Conservation (phyloP, 2,329 filamentous ascomycete genomes). For the Pseudocercospora macadamiae region DNA sequence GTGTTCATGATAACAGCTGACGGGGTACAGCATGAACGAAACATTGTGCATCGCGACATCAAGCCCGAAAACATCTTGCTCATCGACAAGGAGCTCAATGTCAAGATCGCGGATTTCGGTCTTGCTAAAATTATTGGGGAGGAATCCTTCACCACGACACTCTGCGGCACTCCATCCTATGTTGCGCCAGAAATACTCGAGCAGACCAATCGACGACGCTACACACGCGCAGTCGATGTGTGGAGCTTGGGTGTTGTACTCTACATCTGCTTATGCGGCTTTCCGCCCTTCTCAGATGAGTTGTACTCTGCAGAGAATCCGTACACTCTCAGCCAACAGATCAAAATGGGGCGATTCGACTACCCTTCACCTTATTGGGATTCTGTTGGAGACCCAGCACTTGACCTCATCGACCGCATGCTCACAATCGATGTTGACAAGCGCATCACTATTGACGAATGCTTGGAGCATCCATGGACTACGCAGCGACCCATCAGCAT, state of each 20-base stretch:
- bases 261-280: slow-evolving; percentile 96
- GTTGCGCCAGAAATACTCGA: slow-evolving; percentile 94
- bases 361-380: slow-evolving; percentile 98
- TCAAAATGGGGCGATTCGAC: slow-evolving; percentile 84
- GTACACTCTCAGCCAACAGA: slow-evolving; percentile 85
- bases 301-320: slow-evolving; percentile 76
- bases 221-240: slow-evolving; percentile 92
- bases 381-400: slow-evolving; percentile 78
- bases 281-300: slow-evolving; percentile 96
- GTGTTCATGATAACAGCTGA: slow-evolving; percentile 14
- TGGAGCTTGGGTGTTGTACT: slow-evolving; percentile 98
- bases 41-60: slow-evolving; percentile 96
- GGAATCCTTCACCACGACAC: slow-evolving; percentile 93
- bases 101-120: slow-evolving; percentile 95
- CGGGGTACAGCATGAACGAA: slow-evolving; percentile 81
- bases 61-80: slow-evolving; percentile 96
- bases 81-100: slow-evolving; percentile 77
- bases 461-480: slow-evolving; percentile 88
- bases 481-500: slow-evolving; percentile 47
- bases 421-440: slow-evolving; percentile 82
- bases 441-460: slow-evolving; percentile 87
- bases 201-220: slow-evolving; percentile 77
- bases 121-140: slow-evolving; percentile 98
- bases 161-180: slow-evolving; percentile 87
- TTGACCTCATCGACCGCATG: slow-evolving; percentile 95